These are phyloP conservation scores for Ogataea angusta DNA, from an alignment of 805 yeast genomes.

Conservation along the genomic window DNA sequence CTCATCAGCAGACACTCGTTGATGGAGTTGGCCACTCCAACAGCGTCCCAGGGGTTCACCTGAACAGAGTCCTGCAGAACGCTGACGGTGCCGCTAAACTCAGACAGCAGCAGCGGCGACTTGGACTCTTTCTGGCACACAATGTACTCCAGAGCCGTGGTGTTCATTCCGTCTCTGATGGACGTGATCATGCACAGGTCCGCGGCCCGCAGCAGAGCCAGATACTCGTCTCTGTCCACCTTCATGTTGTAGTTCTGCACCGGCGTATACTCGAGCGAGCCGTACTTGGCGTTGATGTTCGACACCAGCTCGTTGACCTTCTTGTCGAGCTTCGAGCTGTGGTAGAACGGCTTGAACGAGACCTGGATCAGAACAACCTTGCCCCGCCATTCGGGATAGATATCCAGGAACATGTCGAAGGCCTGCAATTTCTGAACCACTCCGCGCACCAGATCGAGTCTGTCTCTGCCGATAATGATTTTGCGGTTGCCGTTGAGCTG, in stretches of 20 bases:
- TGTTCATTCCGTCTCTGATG: constrained; percentile 94
- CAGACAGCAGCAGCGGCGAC: constrained; percentile 83
- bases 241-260: constrained; percentile 91
- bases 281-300: constrained; percentile 80
- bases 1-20: constrained; percentile 62
- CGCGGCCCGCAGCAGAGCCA: constrained; percentile 83
- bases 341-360: constrained; percentile 69
- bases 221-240: constrained; percentile 81
- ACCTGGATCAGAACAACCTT: constrained; percentile 90
- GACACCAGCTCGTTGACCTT: constrained; percentile 81
- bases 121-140: constrained; percentile 74
- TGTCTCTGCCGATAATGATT: constrained; percentile 89
- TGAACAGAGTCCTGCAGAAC: constrained; percentile 69
- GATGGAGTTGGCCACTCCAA: constrained; percentile 84
- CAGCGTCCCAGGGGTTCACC: constrained; percentile 97
- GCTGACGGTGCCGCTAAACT: constrained; percentile 85
- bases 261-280: constrained; percentile 78
- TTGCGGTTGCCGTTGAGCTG: constrained; percentile 62
- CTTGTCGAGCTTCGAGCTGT: constrained; percentile 65
- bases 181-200: constrained; percentile 88
- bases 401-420: constrained; percentile 78
- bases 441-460: constrained; percentile 89
- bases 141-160: constrained; percentile 90
- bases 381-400: constrained; percentile 86
- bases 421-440: constrained; percentile 92